phyloP scores from a whole-genome alignment of 768 basidiomycete genomes.

The Neoboletus magnificus region DNA sequence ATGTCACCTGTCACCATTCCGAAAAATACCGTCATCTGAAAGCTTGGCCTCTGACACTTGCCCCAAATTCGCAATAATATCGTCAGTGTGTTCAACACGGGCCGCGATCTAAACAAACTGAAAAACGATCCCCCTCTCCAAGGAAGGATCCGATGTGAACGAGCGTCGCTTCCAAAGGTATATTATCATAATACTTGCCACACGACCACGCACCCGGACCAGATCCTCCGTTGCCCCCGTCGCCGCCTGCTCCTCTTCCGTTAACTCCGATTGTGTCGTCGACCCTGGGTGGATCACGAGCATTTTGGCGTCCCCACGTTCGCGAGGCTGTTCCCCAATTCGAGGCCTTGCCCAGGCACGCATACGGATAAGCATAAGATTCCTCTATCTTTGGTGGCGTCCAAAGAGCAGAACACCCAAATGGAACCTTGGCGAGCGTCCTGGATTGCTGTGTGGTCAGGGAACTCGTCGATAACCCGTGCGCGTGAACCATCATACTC shows the following conservation, averaged over 20 bases:
- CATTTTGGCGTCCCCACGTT: conserved; percentile 64
- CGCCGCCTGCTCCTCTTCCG: conserved; percentile 52
- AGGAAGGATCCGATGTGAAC: neutral
- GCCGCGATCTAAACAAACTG: conserved; percentile 11
- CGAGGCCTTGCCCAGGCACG: too few relatives aligned
- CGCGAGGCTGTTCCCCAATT: conserved; percentile 36
- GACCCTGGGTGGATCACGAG: conserved; percentile 76
- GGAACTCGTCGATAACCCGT: too few relatives aligned
- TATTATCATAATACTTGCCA: too few relatives aligned
- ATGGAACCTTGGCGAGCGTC: too few relatives aligned
- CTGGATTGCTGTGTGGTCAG: too few relatives aligned
- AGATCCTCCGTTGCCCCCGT: conserved; percentile 76
- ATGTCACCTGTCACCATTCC: too few relatives aligned
- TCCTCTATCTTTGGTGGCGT: too few relatives aligned
- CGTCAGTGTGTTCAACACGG: conserved; percentile 16
- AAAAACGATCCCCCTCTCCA: too few relatives aligned
- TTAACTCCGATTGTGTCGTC: conserved; percentile 74
- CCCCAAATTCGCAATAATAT: conserved; percentile 15
- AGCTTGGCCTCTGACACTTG: conserved; percentile 11
- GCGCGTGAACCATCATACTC: too few relatives aligned
- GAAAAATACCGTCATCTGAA: too few relatives aligned
- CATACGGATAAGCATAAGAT: too few relatives aligned
- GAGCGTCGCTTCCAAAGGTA: neutral
- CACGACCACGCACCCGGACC: conserved; percentile 48
- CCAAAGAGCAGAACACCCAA: too few relatives aligned